A percentile compares a stretch with the other conserved stretches of the same genome.
These are phyloP conservation scores for Entrophospora sp. DNA, from an alignment of 192 early-diverging fungal genomes.

Conservation along the genomic window DNA sequence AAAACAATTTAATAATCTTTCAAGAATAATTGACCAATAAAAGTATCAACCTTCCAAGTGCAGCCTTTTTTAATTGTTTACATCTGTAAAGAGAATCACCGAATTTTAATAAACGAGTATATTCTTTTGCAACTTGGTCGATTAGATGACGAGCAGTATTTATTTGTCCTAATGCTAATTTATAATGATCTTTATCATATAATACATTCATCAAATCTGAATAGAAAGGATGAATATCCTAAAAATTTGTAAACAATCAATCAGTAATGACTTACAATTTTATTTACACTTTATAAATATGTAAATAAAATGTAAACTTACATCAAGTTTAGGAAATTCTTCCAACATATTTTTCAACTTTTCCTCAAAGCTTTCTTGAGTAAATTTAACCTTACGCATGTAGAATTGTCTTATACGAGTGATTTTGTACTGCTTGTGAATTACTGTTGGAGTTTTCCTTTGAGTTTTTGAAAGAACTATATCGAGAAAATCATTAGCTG, in stretches of 20 bases:
- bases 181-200: constrained; percentile 99
- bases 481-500: constrained; percentile 89
- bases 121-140: constrained; percentile 96
- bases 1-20: background rate
- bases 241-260: background rate
- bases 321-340: constrained; percentile 98
- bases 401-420: constrained; percentile 96
- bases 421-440: constrained; percentile 98
- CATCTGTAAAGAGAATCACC: constrained; percentile 98
- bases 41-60: constrained; percentile 64
- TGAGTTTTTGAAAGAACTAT: constrained; percentile 97
- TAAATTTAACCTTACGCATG: constrained; percentile 99
- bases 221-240: constrained; percentile 99
- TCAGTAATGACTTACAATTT: no score
- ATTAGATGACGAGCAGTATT: constrained; percentile 97
- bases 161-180: constrained; percentile 96
- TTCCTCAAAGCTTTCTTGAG: constrained; percentile 94
- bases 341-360: constrained; percentile 86
- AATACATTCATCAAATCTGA: constrained; percentile 99
- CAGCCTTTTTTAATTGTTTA: constrained; percentile 98
- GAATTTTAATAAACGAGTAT: constrained; percentile 94
- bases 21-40: background rate
- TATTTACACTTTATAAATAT: no score
- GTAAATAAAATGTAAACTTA: no score
- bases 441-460: constrained; percentile 91